Conservation (phyloP, 331 rosid species). For the Cucumis variabilis region DNA sequence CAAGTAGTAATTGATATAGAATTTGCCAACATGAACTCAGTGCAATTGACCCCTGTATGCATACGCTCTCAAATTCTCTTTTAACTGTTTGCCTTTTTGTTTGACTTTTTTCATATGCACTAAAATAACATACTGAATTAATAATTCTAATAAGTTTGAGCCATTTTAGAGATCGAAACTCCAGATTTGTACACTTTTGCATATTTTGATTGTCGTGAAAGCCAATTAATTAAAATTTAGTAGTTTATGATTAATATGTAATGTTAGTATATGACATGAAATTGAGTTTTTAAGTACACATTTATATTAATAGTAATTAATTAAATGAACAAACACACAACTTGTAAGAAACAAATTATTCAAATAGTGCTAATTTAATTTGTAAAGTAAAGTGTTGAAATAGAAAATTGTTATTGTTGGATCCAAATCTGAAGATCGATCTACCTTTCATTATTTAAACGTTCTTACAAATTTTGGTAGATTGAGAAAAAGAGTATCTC, state of each 20-base stretch:
- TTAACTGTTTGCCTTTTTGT: neutral
- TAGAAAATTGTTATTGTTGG: neutral
- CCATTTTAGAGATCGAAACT: neutral
- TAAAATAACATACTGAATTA: neutral
- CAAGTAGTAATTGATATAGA: too few species aligned
- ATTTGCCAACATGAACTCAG: too few species aligned
- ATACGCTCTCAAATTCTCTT: neutral
- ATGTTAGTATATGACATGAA: neutral
- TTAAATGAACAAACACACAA: neutral
- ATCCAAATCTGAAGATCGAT: conserved; percentile 14
- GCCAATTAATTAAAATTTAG: too few species aligned
- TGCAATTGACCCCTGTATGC: too few species aligned
- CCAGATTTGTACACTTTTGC: neutral
- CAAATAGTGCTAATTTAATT: neutral
- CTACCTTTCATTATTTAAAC: neutral
- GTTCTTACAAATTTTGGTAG: too few species aligned
- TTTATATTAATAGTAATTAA: neutral
- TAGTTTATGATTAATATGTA: neutral
- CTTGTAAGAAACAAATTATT: neutral
- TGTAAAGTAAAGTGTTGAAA: neutral
- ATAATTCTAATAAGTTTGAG: neutral
- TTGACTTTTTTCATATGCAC: neutral
- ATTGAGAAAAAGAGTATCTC: neutral
- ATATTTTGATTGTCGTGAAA: neutral
- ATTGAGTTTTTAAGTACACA: neutral